phyloP scores from a whole-genome alignment of 148 eudicot species.

The Camellia lanceoleosa region DNA sequence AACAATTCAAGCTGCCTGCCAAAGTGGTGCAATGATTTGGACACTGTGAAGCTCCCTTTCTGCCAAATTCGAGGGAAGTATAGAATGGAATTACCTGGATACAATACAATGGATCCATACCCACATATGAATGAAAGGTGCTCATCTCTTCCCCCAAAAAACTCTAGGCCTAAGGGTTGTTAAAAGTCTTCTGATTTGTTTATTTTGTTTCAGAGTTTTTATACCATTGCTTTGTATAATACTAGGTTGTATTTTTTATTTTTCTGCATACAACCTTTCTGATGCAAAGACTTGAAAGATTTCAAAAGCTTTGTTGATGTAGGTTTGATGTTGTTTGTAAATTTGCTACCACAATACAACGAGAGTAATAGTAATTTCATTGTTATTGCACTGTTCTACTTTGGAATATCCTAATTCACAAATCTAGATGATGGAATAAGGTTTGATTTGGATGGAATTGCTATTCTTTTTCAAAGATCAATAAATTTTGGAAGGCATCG shows the following conservation, averaged over 20 bases:
- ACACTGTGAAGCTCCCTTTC: constrained; percentile 64
- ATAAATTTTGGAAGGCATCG: no score
- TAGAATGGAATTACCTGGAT: constrained; percentile 86
- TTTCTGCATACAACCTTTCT: neutral
- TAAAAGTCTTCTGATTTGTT: constrained; percentile 24
- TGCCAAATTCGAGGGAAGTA: constrained; percentile 93
- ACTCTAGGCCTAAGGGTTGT: constrained; percentile 57
- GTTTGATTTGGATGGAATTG: no score
- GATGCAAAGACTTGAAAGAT: no score
- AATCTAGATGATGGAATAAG: no score
- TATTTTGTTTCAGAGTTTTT: neutral
- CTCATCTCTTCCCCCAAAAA: constrained; percentile 80
- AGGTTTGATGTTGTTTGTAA: no score
- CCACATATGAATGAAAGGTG: constrained; percentile 86
- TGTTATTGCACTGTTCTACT: no score
- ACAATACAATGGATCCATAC: constrained; percentile 73
- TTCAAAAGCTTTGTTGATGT: no score
- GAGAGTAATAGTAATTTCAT: no score
- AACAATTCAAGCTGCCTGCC: constrained; percentile 75
- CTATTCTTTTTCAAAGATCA: no score
- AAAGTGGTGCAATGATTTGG: constrained; percentile 87
- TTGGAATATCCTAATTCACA: no score
- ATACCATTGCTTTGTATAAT: neutral
- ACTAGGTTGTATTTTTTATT: neutral
- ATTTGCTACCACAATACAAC: no score